Base-by-base conservation (phyloP, 75 land plant species). In the Pinus tabuliformis region DNA sequence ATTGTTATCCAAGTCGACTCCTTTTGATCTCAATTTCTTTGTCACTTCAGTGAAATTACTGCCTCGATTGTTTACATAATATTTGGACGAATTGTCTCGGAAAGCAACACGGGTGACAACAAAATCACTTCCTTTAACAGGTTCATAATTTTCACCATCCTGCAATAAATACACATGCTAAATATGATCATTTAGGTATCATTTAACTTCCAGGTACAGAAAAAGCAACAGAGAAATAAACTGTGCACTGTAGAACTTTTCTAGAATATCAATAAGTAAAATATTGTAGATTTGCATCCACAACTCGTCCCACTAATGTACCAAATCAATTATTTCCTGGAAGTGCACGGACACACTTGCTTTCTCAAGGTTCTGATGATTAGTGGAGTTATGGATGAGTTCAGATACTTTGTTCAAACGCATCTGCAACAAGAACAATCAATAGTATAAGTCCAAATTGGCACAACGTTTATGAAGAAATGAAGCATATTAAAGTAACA, bases 11-110 rank as follows among this genome's bases (percentile, higher is more conserved):
- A 96, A 82, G 78, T 96, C 99, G 8, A 96, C 92, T 73, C 99
- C 99, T 85, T 96, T 96, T 72, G 87, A 93, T 82, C 80, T 94
- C 79, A 96, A 65, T 70, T 85, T 89, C 83, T 84, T 96, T 16
- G 97, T 94, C 63, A 96, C 99, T 79, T 96, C 99, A 26, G 99
- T 94, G 70, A 96, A 96, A 58, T 92, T 94, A 74, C 99, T 96
- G n/a, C 77, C 60, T 7, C 95, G 86, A n/a, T 92, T 83, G 78
- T 96, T 91, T 30, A 96, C 89, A 73, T 92, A 96, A 76, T 96
- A 96, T 70, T 90, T 94, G n/a, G 99, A 96, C 8, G 97, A 88
- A 77, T 92, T 96, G 80, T 96, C 99, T 14, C 93, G 83, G 73
- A 96, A 92, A 18, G 99, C 99, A 76, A 86, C 86, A 77, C 99